Evolutionary conservation across 2,329 filamentous ascomycete genomes (phyloP).

Genomic region (Sporothrix inflata): DNA sequence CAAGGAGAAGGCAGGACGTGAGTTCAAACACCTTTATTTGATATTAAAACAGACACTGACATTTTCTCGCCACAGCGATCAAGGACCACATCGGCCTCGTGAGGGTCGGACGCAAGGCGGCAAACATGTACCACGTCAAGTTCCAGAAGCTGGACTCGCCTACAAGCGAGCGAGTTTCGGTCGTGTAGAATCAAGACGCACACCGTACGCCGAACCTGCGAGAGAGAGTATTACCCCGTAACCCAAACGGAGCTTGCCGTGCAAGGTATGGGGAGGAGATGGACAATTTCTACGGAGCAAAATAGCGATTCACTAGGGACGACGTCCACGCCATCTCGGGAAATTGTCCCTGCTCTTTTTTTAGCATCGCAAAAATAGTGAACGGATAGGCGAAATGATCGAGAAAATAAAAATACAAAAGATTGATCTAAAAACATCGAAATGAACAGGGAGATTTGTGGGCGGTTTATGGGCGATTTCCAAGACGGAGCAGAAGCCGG

Average conservation of each 20-base stretch:
- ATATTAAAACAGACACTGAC: not conserved
- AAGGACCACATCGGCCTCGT: constrained; percentile 26
- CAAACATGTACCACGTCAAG: constrained; percentile 24
- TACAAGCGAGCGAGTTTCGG: constrained; percentile 2
- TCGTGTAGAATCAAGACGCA: too few relatives aligned
- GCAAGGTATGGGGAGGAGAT: not conserved
- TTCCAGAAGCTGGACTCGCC: constrained; percentile 26
- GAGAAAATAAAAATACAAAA: not conserved
- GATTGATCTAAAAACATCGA: not conserved
- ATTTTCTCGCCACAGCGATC: constrained; percentile 14
- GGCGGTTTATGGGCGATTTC: not conserved
- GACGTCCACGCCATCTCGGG: not conserved
- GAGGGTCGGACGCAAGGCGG: constrained; percentile 8
- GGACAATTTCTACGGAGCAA: not conserved
- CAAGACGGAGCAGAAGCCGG: not conserved
- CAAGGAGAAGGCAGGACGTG: constrained; percentile 31
- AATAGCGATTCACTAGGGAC: not conserved
- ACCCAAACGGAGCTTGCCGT: not conserved
- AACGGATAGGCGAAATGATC: constrained; percentile 7
- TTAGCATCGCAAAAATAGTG: constrained; percentile 6
- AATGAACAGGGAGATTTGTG: not conserved
- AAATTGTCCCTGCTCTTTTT: constrained; percentile 10
- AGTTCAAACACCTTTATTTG: not conserved
- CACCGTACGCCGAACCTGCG: not conserved
- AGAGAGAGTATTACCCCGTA: not conserved